These are phyloP conservation scores for Chrysanthemum seticuspe DNA, from an alignment of 129 eudicot genomes.

Conservation along the genomic window DNA sequence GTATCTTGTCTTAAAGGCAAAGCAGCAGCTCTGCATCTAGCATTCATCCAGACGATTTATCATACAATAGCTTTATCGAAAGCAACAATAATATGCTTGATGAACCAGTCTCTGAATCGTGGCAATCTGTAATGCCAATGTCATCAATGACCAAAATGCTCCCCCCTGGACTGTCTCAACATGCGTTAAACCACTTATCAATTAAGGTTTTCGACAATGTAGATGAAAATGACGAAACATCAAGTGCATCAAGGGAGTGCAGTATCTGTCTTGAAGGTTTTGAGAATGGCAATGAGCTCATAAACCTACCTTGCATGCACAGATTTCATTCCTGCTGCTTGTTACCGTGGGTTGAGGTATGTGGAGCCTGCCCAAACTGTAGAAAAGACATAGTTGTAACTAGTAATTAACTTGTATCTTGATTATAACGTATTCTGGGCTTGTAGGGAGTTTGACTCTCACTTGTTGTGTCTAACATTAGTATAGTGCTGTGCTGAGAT, in stretches of 20 bases:
- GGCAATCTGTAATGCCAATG: conserved; percentile 25
- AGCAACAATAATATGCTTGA: conserved; percentile 39
- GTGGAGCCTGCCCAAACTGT: conserved; percentile 93
- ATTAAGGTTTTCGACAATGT: conserved; percentile 32
- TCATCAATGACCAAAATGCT: conserved; percentile 30
- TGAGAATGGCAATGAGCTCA: conserved; percentile 55
- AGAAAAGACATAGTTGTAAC: conserved; percentile 44
- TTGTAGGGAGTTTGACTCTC: background rate
- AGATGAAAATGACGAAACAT: conserved; percentile 22
- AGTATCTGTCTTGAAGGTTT: conserved; percentile 89
- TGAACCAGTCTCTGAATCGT: conserved; percentile 20
- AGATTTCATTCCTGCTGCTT: conserved; percentile 69
- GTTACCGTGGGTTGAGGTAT: conserved; percentile 78
- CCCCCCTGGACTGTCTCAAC: conserved; percentile 58
- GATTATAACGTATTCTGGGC: conserved; percentile 8
- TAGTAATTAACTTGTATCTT: conserved; percentile 23
- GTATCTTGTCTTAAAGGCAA: conserved; percentile 35
- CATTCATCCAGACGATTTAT: conserved; percentile 21
- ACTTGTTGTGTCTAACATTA: conserved; percentile 5
- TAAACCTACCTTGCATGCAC: conserved; percentile 64
- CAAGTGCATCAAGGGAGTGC: conserved; percentile 56
- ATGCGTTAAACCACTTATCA: conserved; percentile 37
- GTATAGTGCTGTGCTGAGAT: background rate
- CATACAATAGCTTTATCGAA: conserved; percentile 33
- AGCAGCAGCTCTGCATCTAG: conserved; percentile 32